Base-by-base conservation (phyloP, 75 land plant species). In the Pinus tabuliformis region DNA sequence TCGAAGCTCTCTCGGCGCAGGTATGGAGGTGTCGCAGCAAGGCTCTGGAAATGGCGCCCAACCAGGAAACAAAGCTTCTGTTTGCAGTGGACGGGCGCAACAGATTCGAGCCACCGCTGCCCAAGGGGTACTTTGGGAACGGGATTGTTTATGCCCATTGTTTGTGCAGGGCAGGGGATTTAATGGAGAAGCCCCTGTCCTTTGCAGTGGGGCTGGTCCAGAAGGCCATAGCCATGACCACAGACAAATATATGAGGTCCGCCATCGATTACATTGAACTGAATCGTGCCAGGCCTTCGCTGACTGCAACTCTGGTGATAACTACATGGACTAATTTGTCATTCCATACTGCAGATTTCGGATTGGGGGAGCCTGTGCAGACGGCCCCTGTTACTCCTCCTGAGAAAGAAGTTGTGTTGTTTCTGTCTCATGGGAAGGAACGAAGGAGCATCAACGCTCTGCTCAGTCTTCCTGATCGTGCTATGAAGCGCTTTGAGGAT, bases 61-160 rank as follows among this genome's bases (percentile, higher is more conserved):
- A 84, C n/a, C 97, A 94, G 73, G 70, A 87, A 70, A 83, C 90
- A 1, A 94, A 95, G 73, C 88, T 96, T 42, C 88, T 94, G 54
- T 96, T 96, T 76, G 98, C 98, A 1, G 99, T 96, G 3, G 99
- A 96, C 70, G 95, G 86, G 17, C 82, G 99, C 30, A 26, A 75
- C 16, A 82, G 86, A 70, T 81, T 94, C 54, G 59, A 75, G 5
- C 99, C 99, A 17, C 88, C 94, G 0, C 65, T 96, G 3, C 97
- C 99, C 3, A 76, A 77, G 17, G 88, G 90, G 4, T 96, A 85
- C 89, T 85, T 83, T 60, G 99, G 99, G 6, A 96, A 96, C 59
- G 99, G 88, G 3, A 92, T 96, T 22, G 91, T 92, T 64, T 81
- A 94, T 22, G 90, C 99, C 1, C 78, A 83, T 70, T 78, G 93